Conservation (phyloP, 1,139 yeast genomes). For the Candida pseudoviswanathii region DNA sequence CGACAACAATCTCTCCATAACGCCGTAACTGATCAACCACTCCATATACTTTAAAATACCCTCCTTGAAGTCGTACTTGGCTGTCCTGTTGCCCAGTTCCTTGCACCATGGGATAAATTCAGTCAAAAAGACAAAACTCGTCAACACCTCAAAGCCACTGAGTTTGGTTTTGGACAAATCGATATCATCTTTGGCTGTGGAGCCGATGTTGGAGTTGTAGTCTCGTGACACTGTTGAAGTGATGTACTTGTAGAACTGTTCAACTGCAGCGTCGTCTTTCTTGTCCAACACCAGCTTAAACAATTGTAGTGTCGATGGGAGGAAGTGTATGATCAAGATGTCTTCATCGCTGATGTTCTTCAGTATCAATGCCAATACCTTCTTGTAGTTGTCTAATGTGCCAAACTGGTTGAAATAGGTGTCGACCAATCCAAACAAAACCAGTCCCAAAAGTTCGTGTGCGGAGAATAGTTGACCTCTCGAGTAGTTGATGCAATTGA, state of each 20-base stretch:
- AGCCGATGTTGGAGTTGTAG: constrained; percentile 20
- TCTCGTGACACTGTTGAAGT: constrained; percentile 23
- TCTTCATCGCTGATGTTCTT: constrained; percentile 59
- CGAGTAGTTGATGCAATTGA: constrained; percentile 57
- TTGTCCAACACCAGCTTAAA: constrained; percentile 30
- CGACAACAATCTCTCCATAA: constrained; percentile 75
- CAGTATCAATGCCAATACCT: constrained; percentile 31
- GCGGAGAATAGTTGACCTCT: constrained; percentile 63
- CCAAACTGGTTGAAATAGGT: constrained; percentile 36
- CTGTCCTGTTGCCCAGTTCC: constrained; percentile 44
- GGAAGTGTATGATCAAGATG: constrained; percentile 58
- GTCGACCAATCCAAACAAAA: constrained; percentile 54
- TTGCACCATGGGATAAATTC: constrained; percentile 76
- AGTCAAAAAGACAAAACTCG: constrained; percentile 61
- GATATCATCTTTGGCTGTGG: constrained; percentile 30
- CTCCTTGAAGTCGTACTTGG: constrained; percentile 54
- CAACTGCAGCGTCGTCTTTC: constrained; percentile 25
- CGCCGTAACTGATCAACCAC: constrained; percentile 57
- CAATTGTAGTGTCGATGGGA: constrained; percentile 61
- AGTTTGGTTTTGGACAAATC: constrained; percentile 54
- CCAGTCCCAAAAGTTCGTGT: constrained; percentile 73
- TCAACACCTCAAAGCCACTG: constrained; percentile 49
- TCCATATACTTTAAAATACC: constrained; percentile 42
- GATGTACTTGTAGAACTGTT: constrained; percentile 29
- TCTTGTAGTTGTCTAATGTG: constrained; percentile 34